Evolutionary conservation across 257 asterid species (phyloP).

Genomic region (Parsonsia alboflavescens): DNA sequence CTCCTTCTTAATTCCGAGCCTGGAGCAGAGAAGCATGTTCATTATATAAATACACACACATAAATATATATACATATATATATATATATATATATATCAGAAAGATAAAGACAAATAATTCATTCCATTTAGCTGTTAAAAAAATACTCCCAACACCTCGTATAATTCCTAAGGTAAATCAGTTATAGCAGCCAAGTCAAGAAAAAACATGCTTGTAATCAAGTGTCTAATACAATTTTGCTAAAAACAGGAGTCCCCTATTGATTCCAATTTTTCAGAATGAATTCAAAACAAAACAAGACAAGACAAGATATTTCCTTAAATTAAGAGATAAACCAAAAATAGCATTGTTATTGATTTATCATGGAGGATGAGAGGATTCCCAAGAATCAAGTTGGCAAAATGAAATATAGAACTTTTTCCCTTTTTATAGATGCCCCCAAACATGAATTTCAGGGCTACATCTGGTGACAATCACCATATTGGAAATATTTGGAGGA

Average conservation of each 20-base stretch:
- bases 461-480: neutral
- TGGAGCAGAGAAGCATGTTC: neutral
- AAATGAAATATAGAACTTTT: neutral
- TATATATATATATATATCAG: neutral
- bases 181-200: neutral
- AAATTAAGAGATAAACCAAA: neutral
- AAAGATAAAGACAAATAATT: neutral
- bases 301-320: neutral
- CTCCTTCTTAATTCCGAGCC: constrained; percentile 6
- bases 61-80: neutral
- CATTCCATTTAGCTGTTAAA: neutral
- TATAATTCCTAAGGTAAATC: neutral
- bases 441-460: neutral
- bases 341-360: neutral
- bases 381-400: neutral
- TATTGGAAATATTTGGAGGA: neutral
- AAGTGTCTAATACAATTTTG: neutral
- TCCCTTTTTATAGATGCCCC: neutral
- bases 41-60: neutral
- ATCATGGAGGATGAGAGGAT: neutral
- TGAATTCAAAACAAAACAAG: neutral
- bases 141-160: neutral
- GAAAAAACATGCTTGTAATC: neutral
- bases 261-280: neutral
- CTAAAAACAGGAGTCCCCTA: neutral